Base-by-base conservation (phyloP, 2,329 filamentous ascomycete species). In the Knufia fluminis region DNA sequence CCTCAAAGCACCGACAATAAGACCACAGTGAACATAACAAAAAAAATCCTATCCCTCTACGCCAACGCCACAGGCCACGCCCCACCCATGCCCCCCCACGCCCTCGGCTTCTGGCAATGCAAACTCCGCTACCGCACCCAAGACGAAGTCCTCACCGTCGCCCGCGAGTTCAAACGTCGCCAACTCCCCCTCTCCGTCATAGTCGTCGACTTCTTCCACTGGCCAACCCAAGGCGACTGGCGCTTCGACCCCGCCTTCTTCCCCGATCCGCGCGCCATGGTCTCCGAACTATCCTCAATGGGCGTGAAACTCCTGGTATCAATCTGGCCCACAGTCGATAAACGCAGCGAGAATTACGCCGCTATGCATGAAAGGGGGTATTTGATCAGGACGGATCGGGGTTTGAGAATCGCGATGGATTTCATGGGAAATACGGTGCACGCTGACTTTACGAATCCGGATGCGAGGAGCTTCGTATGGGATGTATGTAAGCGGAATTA, bases 141-240 rank as follows among this genome's bases (percentile, higher is more conserved):
- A 57, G 78, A 82, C 16, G 79, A 85, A 59, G 60, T 83, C 0
- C 67, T 84, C 0, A 62, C 68, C 4, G 73, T 84, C 1, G 80
- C 80, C 1, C 63, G 80, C 3, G 79, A 83, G 58, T 79, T 83
- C 54, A 73, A 71, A 46, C 64, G 66, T 26, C 66, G 78, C 1
- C 60, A 75, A 0, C 60, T 84, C 14, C 80, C 80, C 0, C 68
- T 84, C 16, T 78, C 83, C 58, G 59, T 84, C 2, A 82, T 84
- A n/a, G 80, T 84, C 0, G 67, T 79, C 32, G 81, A 84, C 57
- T 84, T 79, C 61, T 84, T 84, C 60, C 80, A 84, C 59, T 84
- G 81, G 81, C 74, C 75, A 6, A 68, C 70, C 6, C 79, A 85
- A 59, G 81, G 82, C 4, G 81, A 85, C 49, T 85, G 81, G 80